Percentiles rank a stretch among this genome's conserved stretches.
These are phyloP conservation scores for Talaromyces sp. DNA, from an alignment of 2,329 filamentous ascomycete genomes.

Conservation along the genomic window DNA sequence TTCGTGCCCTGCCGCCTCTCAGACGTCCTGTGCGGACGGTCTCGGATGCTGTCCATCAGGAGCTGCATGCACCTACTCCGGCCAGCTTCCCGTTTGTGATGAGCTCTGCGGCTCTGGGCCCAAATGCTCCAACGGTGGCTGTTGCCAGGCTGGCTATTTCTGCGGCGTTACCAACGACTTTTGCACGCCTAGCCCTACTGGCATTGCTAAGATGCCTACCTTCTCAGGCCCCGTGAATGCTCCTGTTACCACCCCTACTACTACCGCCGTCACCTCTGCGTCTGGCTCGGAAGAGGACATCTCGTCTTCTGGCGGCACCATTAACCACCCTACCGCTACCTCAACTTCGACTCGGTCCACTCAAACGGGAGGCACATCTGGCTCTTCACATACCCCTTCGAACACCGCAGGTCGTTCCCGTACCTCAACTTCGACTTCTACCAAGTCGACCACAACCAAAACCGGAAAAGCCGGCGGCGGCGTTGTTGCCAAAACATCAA, in stretches of 20 bases:
- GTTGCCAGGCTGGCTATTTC: conserved; percentile 10
- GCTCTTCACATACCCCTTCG: neutral
- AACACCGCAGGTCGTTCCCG: neutral
- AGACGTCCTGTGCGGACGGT: conserved; percentile 7
- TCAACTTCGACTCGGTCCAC: neutral
- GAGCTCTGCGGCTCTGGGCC: conserved; percentile 7
- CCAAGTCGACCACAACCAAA: neutral
- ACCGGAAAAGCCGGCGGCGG: neutral
- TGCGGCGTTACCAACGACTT: conserved; percentile 8
- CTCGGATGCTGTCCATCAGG: conserved; percentile 10
- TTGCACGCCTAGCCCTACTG: conserved; percentile 6
- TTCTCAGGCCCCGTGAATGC: neutral
- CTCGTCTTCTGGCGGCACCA: neutral
- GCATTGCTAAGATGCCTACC: neutral
- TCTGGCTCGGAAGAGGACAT: neutral
- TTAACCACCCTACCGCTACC: neutral
- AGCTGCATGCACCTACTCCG: conserved; percentile 10
- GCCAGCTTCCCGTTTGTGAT: conserved; percentile 5
- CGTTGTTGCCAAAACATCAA: neutral
- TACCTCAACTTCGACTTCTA: neutral
- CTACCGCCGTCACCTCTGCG: neutral
- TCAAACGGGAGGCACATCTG: neutral
- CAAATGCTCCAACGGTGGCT: conserved; percentile 7
- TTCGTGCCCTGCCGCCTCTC: conserved; percentile 7
- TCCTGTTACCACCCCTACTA: neutral